Percentiles rank a stretch among this genome's conserved stretches.
These are phyloP conservation scores for Candida montana DNA, from an alignment of 805 yeast species.

Conservation along the genomic window DNA sequence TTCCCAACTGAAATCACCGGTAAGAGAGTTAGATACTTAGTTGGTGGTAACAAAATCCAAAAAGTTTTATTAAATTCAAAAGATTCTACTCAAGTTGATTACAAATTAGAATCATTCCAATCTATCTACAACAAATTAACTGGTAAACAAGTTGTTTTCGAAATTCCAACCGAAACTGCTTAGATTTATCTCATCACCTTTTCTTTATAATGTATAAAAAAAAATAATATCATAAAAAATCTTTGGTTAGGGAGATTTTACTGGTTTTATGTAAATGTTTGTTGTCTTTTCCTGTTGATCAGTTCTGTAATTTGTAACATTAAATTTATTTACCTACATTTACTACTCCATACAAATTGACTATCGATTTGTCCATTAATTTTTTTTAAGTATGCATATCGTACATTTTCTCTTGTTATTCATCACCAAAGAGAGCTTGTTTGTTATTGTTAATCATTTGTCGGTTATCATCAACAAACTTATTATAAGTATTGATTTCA, in stretches of 20 bases:
- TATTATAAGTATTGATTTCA: conserved; percentile 12
- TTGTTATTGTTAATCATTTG: not conserved
- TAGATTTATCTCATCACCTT: conserved; percentile 24
- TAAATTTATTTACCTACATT: too few relatives aligned
- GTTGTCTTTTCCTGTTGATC: not conserved
- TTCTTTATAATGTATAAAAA: conserved; percentile 9
- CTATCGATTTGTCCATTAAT: too few relatives aligned
- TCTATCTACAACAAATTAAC: conserved; percentile 97
- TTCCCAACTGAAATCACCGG: conserved; percentile 99
- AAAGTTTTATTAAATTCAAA: conserved; percentile 96
- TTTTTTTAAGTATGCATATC: not conserved
- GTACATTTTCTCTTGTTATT: not conserved
- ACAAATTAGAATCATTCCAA: conserved; percentile 99
- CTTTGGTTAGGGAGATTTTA: conserved; percentile 9
- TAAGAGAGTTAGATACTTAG: conserved; percentile 98
- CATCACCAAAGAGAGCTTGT: not conserved
- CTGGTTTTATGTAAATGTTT: conserved; percentile 5
- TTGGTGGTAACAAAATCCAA: conserved; percentile 98
- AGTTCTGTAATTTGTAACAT: too few relatives aligned
- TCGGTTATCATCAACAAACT: conserved; percentile 16
- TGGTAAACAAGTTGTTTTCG: conserved; percentile 99
- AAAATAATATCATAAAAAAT: conserved; percentile 11
- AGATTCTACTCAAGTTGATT: conserved; percentile 94
- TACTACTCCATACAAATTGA: too few relatives aligned
- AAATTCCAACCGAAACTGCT: conserved; percentile 64